Conservation (phyloP, 2,329 filamentous ascomycete genomes). For the Blastomyces percursus region DNA sequence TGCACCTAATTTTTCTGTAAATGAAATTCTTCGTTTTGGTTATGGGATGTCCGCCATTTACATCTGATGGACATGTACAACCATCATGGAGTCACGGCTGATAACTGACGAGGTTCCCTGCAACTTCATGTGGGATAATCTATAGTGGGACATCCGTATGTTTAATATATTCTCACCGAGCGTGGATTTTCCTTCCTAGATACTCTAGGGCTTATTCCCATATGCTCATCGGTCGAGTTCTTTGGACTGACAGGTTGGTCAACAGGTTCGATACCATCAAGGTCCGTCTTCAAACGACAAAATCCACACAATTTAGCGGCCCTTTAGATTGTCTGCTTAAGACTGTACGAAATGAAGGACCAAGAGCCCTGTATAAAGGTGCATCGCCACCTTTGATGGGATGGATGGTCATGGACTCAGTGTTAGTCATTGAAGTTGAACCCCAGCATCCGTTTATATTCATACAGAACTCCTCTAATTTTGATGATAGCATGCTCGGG, state of each 20-base stretch:
- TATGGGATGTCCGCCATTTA: background rate
- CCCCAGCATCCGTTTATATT: background rate
- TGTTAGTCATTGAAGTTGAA: constrained; percentile 30
- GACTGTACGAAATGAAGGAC: constrained; percentile 75
- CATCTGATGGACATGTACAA: background rate
- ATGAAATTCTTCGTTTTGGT: background rate
- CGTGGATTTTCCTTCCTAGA: background rate
- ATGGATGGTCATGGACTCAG: constrained; percentile 96
- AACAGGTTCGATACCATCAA: constrained; percentile 87
- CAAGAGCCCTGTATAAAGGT: constrained; percentile 84
- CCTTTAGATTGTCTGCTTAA: constrained; percentile 76
- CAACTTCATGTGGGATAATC: constrained; percentile 2
- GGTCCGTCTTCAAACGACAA: constrained; percentile 83
- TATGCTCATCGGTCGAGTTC: background rate
- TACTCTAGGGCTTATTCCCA: background rate
- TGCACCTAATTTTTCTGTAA: background rate
- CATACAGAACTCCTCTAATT: constrained; percentile 1
- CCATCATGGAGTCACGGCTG: background rate
- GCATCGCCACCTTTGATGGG: constrained; percentile 83
- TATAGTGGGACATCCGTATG: constrained; percentile 50
- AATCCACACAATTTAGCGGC: constrained; percentile 65
- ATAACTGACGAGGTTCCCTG: constrained; percentile 9
- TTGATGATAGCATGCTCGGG: constrained; percentile 60
- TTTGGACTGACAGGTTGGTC: constrained; percentile 2
- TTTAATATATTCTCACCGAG: constrained; percentile 14